phyloP scores from a whole-genome alignment of 2,329 filamentous ascomycete genomes.

The Didymella exigua region DNA sequence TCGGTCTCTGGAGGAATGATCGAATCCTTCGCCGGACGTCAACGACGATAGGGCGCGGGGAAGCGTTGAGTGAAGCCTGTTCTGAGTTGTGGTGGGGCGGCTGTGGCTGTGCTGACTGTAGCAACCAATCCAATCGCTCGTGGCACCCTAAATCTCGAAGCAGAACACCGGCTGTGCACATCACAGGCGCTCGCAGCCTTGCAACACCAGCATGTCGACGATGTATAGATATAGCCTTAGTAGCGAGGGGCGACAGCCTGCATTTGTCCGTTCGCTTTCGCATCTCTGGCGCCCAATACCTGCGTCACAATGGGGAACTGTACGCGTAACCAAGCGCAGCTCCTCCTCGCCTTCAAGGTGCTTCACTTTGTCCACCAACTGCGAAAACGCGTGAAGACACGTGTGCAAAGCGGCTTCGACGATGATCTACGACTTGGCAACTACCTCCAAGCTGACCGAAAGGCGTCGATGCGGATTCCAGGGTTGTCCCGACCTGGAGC shows the following conservation, averaged over 20 bases:
- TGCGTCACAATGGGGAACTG: conserved; percentile 41
- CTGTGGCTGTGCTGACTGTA: background rate
- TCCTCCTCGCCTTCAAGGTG: conserved; percentile 47
- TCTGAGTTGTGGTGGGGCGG: background rate
- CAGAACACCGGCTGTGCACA: conserved; percentile 25
- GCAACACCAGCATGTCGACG: conserved; percentile 27
- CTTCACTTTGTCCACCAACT: conserved; percentile 48
- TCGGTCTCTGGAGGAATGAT: conserved; percentile 25
- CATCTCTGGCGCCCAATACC: conserved; percentile 22
- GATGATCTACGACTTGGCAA: conserved; percentile 30
- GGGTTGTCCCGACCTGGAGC: conserved; percentile 29
- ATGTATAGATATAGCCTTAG: conserved; percentile 31
- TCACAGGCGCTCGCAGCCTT: conserved; percentile 37
- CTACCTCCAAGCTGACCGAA: conserved; percentile 24
- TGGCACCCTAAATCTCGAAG: conserved; percentile 22
- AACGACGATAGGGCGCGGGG: conserved; percentile 26
- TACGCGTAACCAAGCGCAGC: conserved; percentile 34
- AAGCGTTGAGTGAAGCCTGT: conserved; percentile 21
- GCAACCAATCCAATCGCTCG: conserved; percentile 26
- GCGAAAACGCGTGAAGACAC: conserved; percentile 46
- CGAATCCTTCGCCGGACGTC: conserved; percentile 13
- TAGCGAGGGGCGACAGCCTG: conserved; percentile 17
- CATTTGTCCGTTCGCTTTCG: conserved; percentile 33
- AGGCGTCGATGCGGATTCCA: conserved; percentile 38
- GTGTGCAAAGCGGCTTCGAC: conserved; percentile 28